A percentile compares a stretch with the other conserved stretches of the same genome.
Conservation (phyloP, 2,329 filamentous ascomycete species). For the Penicillium brasilianum region DNA sequence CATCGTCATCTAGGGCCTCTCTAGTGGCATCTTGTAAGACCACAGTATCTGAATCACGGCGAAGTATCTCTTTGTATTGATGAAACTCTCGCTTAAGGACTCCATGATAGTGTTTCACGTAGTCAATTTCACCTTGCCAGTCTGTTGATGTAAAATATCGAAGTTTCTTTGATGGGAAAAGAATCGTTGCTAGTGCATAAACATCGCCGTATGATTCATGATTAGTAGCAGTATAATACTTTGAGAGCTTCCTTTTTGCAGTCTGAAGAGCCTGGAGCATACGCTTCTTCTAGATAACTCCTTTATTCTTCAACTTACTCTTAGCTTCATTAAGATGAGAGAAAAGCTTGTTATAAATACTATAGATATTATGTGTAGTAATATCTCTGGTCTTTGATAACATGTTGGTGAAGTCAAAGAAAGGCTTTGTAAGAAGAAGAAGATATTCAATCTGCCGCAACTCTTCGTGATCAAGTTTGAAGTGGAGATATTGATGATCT, state of each 20-base stretch:
- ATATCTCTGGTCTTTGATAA: not conserved
- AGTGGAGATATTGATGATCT: not conserved
- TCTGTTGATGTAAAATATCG: conserved; percentile 2
- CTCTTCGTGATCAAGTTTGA: not conserved
- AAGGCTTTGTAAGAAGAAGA: not conserved
- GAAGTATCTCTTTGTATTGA: conserved; percentile 7
- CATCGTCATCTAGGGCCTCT: not conserved
- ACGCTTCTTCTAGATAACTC: not conserved
- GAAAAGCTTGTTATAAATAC: not conserved
- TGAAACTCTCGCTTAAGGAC: conserved; percentile 1
- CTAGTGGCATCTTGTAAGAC: not conserved
- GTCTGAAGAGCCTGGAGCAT: not conserved
- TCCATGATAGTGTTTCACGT: conserved; percentile 1
- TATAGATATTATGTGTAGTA: not conserved
- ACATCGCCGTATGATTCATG: not conserved
- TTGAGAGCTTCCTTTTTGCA: not conserved
- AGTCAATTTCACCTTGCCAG: conserved; percentile 2
- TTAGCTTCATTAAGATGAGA: not conserved
- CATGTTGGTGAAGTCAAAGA: not conserved
- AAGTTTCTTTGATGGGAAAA: conserved; percentile 4
- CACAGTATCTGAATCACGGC: not conserved
- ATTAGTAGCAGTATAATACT: not conserved
- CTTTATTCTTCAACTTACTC: not conserved
- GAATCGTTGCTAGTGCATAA: not conserved
- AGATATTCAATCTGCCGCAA: not conserved